Evolutionary conservation across 1,139 yeast genomes (phyloP), one percentile per base, ranked within the genome.

Genomic region (Casaregolazyma suthepensis): DNA sequence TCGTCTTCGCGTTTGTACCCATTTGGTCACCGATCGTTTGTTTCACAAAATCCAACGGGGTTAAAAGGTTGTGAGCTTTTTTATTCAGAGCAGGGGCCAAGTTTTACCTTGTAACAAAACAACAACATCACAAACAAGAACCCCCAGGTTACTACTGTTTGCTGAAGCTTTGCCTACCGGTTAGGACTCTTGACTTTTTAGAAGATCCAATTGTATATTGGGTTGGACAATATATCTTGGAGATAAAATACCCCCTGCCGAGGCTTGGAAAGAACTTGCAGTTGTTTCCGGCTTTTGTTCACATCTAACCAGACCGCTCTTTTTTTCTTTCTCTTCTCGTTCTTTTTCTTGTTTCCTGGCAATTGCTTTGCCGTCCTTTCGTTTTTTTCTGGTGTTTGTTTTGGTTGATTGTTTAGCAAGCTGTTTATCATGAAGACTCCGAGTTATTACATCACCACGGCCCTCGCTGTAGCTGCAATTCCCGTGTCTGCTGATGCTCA

Each of bases 401-500:
- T 40, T 18, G 17, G 23, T 23, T 31, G 37, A 18, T 19, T 40
- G 17, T 15, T 19, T 52, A 17, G 40, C 46, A 23, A 26, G 45
- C 19, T 43, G 45, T 18, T 20, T 18, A 40, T 29, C 19, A 46
- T 48, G 47, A 44, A 44, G 44, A 26, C 45, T 17, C 42, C 43
- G 15, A 26, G 35, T 9, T 29, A 29, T 26, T 37, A 35, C 20
- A 38, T 48, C 19, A 17, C 43, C 5, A 29, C 43, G 17, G 49
- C 40, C 18, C 20, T 26, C 12, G 43, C 47, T n/a, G n/a, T 19
- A 13, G 43, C 46, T 38, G 23, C 23, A 13, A 49, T 35, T n/a
- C 23, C 51, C 17, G 50, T 45, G n/a, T 46, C 42, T 17, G 56
- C 51, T 19, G 51, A 53, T 43, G 56, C 46, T 18, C 49, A 43